Percentiles rank a stretch among this genome's conserved stretches.
These are phyloP conservation scores for Pseudocercospora crystallina DNA, from an alignment of 2,329 filamentous ascomycete genomes.

Conservation along the genomic window DNA sequence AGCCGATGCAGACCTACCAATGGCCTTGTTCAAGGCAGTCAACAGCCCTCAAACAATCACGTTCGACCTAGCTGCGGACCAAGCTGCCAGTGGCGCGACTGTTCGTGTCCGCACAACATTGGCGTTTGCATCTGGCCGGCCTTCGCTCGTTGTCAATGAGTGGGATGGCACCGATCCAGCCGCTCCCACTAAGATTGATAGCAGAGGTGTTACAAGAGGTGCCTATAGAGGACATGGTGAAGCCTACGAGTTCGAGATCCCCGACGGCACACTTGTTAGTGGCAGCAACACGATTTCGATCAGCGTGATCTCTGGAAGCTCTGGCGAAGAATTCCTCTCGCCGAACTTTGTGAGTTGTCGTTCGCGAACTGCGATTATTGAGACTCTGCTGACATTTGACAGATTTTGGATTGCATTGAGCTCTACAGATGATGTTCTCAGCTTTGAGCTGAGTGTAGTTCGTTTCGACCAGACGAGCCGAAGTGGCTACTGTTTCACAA, in stretches of 20 bases:
- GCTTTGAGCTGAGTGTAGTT: too few species aligned
- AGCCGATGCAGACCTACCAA: conserved; percentile 6
- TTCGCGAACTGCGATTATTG: not conserved
- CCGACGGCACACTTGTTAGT: conserved; percentile 2
- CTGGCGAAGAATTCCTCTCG: conserved; percentile 7
- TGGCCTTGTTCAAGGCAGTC: conserved; percentile 18
- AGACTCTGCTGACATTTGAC: not conserved
- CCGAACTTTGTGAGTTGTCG: conserved; percentile 17
- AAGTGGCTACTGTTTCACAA: too few species aligned
- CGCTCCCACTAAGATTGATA: conserved; percentile 14
- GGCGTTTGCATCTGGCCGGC: conserved; percentile 15
- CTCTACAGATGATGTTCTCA: conserved; percentile 2
- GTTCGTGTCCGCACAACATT: conserved; percentile 16
- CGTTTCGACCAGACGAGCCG: too few species aligned
- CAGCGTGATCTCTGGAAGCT: conserved; percentile 10
- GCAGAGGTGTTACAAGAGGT: conserved; percentile 17
- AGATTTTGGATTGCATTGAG: conserved; percentile 22
- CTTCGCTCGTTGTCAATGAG: conserved; percentile 7
- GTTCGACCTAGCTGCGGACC: conserved; percentile 8
- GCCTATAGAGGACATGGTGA: conserved; percentile 19
- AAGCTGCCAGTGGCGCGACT: conserved; percentile 8
- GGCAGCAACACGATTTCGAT: conserved; percentile 14
- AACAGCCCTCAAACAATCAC: conserved; percentile 14
- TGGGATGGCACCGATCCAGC: conserved; percentile 6
- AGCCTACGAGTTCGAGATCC: conserved; percentile 15